A percentile compares a stretch with the other conserved stretches of the same genome.
These are phyloP conservation scores for Encephalitozoon cuniculi DNA, from an alignment of 371 early-diverging fungal genomes.

Conservation along the genomic window DNA sequence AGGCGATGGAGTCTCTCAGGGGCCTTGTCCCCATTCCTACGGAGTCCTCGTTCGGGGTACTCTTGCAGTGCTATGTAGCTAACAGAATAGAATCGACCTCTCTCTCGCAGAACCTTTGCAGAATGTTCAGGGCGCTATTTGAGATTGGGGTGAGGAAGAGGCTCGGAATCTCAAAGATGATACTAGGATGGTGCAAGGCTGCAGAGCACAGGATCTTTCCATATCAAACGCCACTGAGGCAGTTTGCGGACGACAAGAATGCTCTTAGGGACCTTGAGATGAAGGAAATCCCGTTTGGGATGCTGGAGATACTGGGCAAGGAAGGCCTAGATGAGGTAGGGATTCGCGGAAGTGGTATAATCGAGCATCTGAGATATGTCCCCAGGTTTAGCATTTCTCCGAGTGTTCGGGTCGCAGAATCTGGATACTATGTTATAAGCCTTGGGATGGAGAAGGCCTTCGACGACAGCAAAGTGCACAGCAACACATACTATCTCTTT, in stretches of 20 bases:
- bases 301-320: not conserved
- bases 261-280: not conserved
- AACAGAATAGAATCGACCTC: not conserved
- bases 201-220: slow-evolving; percentile 1
- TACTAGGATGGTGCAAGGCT: not conserved
- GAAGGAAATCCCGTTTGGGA: slow-evolving; percentile 1
- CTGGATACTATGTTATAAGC: not conserved
- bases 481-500: not conserved
- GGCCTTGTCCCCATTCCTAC: not conserved
- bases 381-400: not conserved
- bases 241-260: not conserved
- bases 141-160: not conserved
- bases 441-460: not conserved
- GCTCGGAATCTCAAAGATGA: not conserved
- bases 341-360: not conserved
- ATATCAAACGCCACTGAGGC: not conserved
- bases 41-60: not conserved
- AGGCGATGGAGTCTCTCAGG: not conserved
- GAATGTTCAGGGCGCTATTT: not conserved
- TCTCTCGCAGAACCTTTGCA: not conserved
- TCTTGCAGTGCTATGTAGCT: not conserved
- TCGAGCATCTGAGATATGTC: not conserved
- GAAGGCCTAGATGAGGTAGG: not conserved
- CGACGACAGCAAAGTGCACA: not conserved
- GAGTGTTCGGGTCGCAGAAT: not conserved